Percentiles rank a stretch among this genome's conserved stretches.
Conservation (phyloP, 2,329 filamentous ascomycete genomes). For the Diplodia intermedia region DNA sequence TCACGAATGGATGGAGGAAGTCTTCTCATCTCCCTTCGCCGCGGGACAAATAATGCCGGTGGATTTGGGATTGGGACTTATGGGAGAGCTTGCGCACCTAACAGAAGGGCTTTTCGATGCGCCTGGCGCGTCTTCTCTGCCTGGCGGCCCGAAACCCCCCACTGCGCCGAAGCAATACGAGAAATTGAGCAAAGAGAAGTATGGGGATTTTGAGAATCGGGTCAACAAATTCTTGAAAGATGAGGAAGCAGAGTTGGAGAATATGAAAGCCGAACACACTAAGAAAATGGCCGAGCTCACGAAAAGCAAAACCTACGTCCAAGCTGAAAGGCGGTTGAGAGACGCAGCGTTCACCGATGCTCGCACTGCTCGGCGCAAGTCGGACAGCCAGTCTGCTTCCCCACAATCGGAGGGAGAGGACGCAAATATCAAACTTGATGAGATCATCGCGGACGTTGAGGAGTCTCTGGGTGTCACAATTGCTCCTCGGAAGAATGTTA, state of each 20-base stretch:
- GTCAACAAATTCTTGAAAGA: slow-evolving; percentile 74
- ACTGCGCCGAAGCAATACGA: slow-evolving; percentile 55
- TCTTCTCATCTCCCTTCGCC: slow-evolving; percentile 87
- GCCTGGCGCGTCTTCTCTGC: slow-evolving; percentile 41
- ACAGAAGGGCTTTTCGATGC: slow-evolving; percentile 86
- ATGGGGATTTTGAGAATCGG: slow-evolving; percentile 82
- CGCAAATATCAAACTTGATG: slow-evolving; percentile 64
- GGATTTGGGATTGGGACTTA: slow-evolving; percentile 80
- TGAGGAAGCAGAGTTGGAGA: slow-evolving; percentile 81
- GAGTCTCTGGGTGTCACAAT: slow-evolving; percentile 71
- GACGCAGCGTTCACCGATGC: slow-evolving; percentile 66
- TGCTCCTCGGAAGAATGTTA: slow-evolving; percentile 67
- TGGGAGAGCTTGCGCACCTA: slow-evolving; percentile 78
- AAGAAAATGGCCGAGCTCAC: slow-evolving; percentile 77
- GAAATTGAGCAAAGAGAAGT: slow-evolving; percentile 75
- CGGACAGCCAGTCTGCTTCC: slow-evolving; percentile 56
- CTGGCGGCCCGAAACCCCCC: slow-evolving; percentile 40
- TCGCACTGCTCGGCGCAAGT: slow-evolving; percentile 41
- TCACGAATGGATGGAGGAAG: slow-evolving; percentile 99
- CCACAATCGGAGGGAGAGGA: slow-evolving; percentile 37
- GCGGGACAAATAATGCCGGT: slow-evolving; percentile 84
- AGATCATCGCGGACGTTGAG: slow-evolving; percentile 79
- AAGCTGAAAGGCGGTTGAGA: slow-evolving; percentile 78
- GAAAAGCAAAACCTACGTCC: slow-evolving; percentile 71
- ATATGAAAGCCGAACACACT: slow-evolving; percentile 80